phyloP scores from a whole-genome alignment of 495 filamentous ascomycete genomes.

The Podospora anserina region DNA sequence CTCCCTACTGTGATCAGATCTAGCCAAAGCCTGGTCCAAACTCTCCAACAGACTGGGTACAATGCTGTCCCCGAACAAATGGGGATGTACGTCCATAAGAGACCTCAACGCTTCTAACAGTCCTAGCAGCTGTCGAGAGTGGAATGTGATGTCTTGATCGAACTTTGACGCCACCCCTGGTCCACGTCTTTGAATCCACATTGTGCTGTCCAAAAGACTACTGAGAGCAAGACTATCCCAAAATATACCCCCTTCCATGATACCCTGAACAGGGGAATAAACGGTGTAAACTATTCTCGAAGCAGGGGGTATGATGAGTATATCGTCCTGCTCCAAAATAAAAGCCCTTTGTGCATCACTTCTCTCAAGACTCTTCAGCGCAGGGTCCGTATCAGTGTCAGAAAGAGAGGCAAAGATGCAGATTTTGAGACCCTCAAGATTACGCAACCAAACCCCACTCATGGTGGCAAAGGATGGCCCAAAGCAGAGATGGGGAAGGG shows the following conservation, averaged over 20 bases:
- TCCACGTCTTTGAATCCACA: too few species aligned
- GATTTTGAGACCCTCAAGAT: not conserved
- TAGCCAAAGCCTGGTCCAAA: too few species aligned
- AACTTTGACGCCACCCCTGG: too few species aligned
- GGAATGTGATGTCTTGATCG: too few species aligned
- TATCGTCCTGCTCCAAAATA: slow-evolving; percentile 3
- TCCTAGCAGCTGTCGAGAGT: not conserved
- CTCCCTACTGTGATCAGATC: too few species aligned
- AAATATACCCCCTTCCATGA: slow-evolving; percentile 7
- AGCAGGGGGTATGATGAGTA: slow-evolving; percentile 8
- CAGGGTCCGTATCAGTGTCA: not conserved
- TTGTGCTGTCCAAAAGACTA: not conserved
- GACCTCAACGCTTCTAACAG: not conserved
- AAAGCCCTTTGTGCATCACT: not conserved
- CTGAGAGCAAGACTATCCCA: slow-evolving; percentile 4
- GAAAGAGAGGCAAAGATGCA: not conserved
- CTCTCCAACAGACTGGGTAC: too few species aligned
- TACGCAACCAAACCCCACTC: not conserved
- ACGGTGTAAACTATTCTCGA: not conserved
- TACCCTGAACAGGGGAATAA: not conserved
- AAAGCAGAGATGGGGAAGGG: not conserved
- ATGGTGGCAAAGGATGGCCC: not conserved
- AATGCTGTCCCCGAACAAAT: not conserved
- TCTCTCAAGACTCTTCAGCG: not conserved
- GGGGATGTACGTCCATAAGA: not conserved